A percentile compares a stretch with the other conserved stretches of the same genome.
Conservation (phyloP, 2,329 filamentous ascomycete species). For the Zymoseptoria crescenta region DNA sequence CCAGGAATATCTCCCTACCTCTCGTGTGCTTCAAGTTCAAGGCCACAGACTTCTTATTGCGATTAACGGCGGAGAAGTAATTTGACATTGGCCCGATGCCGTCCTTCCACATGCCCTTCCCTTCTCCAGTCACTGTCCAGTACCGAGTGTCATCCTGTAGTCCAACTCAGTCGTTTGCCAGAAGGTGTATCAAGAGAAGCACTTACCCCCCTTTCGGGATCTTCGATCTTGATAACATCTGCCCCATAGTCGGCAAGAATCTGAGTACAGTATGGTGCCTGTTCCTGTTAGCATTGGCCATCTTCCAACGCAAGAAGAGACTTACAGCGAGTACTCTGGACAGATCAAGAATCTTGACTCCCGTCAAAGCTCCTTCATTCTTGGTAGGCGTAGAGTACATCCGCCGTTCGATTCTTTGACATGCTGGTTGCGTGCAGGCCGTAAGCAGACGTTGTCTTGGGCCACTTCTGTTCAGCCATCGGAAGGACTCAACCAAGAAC, state of each 20-base stretch:
- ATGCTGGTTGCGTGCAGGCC: background rate
- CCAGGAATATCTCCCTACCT: slow-evolving; percentile 28
- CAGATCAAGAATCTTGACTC: slow-evolving; percentile 15
- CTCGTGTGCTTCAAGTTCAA: slow-evolving; percentile 34
- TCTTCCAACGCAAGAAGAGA: background rate
- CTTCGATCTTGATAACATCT: slow-evolving; percentile 27
- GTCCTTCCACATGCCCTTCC: slow-evolving; percentile 18
- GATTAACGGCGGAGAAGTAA: slow-evolving; percentile 40
- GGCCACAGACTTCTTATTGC: slow-evolving; percentile 39
- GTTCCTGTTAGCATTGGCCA: background rate
- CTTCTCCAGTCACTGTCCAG: slow-evolving; percentile 21
- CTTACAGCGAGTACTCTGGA: slow-evolving; percentile 15
- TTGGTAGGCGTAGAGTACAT: slow-evolving; percentile 4
- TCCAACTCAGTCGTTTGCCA: background rate
- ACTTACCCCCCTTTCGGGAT: slow-evolving; percentile 17
- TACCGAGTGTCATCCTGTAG: slow-evolving; percentile 22
- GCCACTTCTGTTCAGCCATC: background rate
- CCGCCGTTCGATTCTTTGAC: slow-evolving; percentile 3
- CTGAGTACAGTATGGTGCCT: slow-evolving; percentile 23
- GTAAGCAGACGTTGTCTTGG: background rate
- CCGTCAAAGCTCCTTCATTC: slow-evolving; percentile 9
- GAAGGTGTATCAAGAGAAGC: background rate
- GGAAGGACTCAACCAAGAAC: background rate
- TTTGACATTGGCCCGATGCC: slow-evolving; percentile 19
- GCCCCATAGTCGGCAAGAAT: slow-evolving; percentile 28